Evolutionary conservation across 257 asterid species (phyloP), one percentile per base, ranked within the genome.

Genomic region (Eucommia ulmoides): DNA sequence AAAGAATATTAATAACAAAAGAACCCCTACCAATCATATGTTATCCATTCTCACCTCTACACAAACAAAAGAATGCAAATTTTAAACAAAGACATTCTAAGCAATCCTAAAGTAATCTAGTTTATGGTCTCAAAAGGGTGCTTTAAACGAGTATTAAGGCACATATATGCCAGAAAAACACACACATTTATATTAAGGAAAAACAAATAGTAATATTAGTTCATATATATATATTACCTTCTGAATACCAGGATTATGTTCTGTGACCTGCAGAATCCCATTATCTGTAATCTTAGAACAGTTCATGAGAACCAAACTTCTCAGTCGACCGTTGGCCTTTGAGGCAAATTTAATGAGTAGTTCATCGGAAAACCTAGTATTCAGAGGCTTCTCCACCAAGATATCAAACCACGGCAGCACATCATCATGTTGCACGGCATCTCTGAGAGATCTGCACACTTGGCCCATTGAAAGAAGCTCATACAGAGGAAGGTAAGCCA

Each of bases 381-480:
- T 72, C 68, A 89, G 66, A 16, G 96, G 94, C 24, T 62, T 66
- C 20, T 63, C 75, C 2, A 82, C 79, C 22, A 68, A 3, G 46
- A 81, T 60, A 26, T 73, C 70, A 21, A 74, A 66, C 94, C 97
- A 89, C 20, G 89, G 82, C 22, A 85, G 73, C 15, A 72, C 58
- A 61, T 89, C 94, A 12, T 58, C 38, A 33, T 67, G 35, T n/a
- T n/a, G n/a, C 44, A 82, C 49, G 26, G 91, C 93, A 22, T 85
- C 78, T 64, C 72, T 67, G 8, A 85, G 44, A 25, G 96, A 82
- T 61, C 49, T 69, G 71, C 88, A 89, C 19, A 89, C 93, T 68
- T 58, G 70, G 1, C 61, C 35, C 66, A 73, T 62, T 25, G 63
- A 33, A 19, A 82, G 23, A 38, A 89, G 91, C 49, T 85, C 88